A percentile compares a stretch with the other conserved stretches of the same genome.
Evolutionary conservation across 1,139 yeast genomes (phyloP).

Genomic region (Hanseniaspora uvarum): DNA sequence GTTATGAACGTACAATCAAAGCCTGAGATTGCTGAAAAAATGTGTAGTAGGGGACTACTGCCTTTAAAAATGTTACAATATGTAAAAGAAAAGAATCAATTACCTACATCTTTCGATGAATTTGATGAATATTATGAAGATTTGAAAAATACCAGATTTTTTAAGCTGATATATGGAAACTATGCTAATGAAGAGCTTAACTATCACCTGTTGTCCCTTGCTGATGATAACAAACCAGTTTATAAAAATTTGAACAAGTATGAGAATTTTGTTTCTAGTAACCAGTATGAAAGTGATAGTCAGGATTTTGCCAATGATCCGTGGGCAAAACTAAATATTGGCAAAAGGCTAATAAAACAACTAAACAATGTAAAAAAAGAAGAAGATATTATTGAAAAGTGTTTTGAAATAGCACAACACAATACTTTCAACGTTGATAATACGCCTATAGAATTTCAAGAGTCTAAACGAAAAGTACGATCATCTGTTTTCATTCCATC

Average conservation of each 20-base stretch:
- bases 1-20: constrained; percentile 49
- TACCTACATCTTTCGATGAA: constrained; percentile 30
- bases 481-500: constrained; percentile 15
- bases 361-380: neutral
- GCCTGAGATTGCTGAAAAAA: constrained; percentile 34
- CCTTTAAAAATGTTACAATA: constrained; percentile 45
- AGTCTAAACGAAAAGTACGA: constrained; percentile 10
- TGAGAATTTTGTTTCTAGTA: neutral
- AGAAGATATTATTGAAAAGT: constrained; percentile 1
- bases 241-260: neutral
- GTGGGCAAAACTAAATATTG: constrained; percentile 15
- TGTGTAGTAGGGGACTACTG: constrained; percentile 56
- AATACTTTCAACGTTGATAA: neutral
- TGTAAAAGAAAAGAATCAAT: constrained; percentile 32
- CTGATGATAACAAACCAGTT: constrained; percentile 8
- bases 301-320: neutral
- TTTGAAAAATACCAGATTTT: constrained; percentile 63
- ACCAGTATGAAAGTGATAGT: constrained; percentile 4
- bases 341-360: neutral
- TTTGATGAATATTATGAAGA: constrained; percentile 24
- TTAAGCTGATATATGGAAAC: constrained; percentile 65
- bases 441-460: neutral
- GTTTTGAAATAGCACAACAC: constrained; percentile 8
- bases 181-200: constrained; percentile 23
- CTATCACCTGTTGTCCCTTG: constrained; percentile 5